A percentile compares a stretch with the other conserved stretches of the same genome.
phyloP scores from a whole-genome alignment of 371 early-diverging fungal genomes.

The Conidiobolus incongruus region DNA sequence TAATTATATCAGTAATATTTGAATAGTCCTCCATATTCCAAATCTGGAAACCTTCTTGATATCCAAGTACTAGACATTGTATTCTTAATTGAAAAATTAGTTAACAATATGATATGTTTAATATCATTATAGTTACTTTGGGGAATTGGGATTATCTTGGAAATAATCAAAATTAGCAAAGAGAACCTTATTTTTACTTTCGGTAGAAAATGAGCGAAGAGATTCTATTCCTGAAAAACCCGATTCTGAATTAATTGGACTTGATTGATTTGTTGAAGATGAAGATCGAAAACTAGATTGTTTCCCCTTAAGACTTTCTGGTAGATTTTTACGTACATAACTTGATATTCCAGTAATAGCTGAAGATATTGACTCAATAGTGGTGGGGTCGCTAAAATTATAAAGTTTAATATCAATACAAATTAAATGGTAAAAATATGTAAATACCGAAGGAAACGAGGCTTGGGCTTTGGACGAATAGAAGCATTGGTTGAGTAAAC shows the following conservation, averaged over 20 bases:
- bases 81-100: constrained; percentile 11
- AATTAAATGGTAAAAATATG: too few relatives aligned
- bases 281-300: too few relatives aligned
- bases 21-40: constrained; percentile 51
- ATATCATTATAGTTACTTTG: background rate
- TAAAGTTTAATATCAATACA: too few relatives aligned
- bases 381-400: constrained; percentile 2
- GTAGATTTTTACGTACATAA: constrained; percentile 1
- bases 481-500: too few relatives aligned
- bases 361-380: constrained; percentile 1
- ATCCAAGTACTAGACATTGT: constrained; percentile 42
- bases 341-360: constrained; percentile 1
- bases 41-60: constrained; percentile 55
- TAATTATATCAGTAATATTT: constrained; percentile 34
- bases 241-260: background rate
- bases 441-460: too few relatives aligned
- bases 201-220: background rate
- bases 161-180: constrained; percentile 1
- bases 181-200: background rate
- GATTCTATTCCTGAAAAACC: background rate
- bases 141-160: background rate
- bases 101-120: background rate
- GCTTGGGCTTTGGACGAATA: too few relatives aligned
- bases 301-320: background rate
- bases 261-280: background rate